Conservation (phyloP, 306 rosid species). For the Dicorynia guianensis region DNA sequence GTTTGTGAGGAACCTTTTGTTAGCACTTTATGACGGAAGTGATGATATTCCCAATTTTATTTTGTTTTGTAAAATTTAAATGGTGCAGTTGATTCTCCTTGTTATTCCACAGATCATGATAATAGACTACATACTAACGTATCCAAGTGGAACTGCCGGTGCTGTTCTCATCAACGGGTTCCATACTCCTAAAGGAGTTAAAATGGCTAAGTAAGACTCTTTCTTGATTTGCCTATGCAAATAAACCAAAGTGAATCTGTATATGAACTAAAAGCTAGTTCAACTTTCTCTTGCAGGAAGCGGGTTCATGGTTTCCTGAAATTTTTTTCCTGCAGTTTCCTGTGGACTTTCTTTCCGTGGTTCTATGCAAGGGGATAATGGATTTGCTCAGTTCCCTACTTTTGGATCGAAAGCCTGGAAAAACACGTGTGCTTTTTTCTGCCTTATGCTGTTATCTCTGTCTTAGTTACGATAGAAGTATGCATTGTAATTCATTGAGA, state of each 20-base stretch:
- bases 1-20: not conserved
- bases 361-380: slow-evolving; percentile 80
- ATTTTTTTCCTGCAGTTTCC: slow-evolving; percentile 73
- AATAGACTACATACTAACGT: slow-evolving; percentile 74
- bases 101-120: slow-evolving; percentile 73
- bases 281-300: slow-evolving; percentile 57
- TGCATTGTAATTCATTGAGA: slow-evolving; percentile 19
- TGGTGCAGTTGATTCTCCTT: slow-evolving; percentile 29
- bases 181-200: slow-evolving; percentile 81
- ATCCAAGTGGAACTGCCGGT: slow-evolving; percentile 94
- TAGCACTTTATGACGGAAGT: not conserved
- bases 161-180: slow-evolving; percentile 92
- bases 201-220: slow-evolving; percentile 70
- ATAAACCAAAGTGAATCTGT: slow-evolving; percentile 20
- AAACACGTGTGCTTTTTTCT: slow-evolving; percentile 62
- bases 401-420: slow-evolving; percentile 81
- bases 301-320: slow-evolving; percentile 78
- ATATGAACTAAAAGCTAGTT: slow-evolving; percentile 34
- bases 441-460: not conserved
- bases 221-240: not conserved
- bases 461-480: slow-evolving; percentile 9
- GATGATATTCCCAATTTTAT: not conserved
- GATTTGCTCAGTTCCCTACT: slow-evolving; percentile 84
- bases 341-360: slow-evolving; percentile 92
- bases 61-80: slow-evolving; percentile 2